Evolutionary conservation across 106 monocot genomes (phyloP), one percentile per base, ranked within the genome.

Genomic region (Acorus gramineus): DNA sequence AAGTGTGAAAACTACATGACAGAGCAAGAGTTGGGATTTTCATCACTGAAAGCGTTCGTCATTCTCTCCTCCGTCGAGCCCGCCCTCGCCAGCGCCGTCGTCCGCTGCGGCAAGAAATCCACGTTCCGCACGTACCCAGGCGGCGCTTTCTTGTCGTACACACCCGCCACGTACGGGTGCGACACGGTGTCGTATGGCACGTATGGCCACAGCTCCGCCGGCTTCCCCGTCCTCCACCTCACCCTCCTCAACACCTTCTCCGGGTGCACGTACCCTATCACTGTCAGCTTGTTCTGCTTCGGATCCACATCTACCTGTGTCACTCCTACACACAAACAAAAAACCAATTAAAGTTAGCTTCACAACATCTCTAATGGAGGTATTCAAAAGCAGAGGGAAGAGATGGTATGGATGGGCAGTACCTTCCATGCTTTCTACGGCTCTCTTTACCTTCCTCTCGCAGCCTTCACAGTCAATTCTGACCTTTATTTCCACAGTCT

Each of bases 401-500:
- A 1, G 6, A 58, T 58, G 13, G n/a, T 28, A 28, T n/a, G 2
- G 14, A 14, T 13, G n/a, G 8, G 7, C 4, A 28, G 28, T 44
- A 64, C 73, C 73, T 65, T 65, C 51, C 73, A 73, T 57, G 4
- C 65, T 65, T 42, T 56, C 49, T 3, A 65, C 73, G 3, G 73
- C 10, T 4, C 59, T 58, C 73, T 51, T 64, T 50, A 73, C 73
- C 50, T 46, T 73, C 65, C 65, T 65, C 65, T 65, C 73, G 50
- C 73, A 73, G 50, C 73, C 73, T 44, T 73, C 65, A 14, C 73
- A 73, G 73, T 73, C 64, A 48, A 73, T 73, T 58, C 43, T 57
- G 9, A 67, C 60, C 14, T 55, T 67, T 47, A 59, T 67, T 61
- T 62, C 66, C 60, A 66, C 55, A 9, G 61, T 73, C 73, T 73